Evolutionary conservation across 2,329 filamentous ascomycete species (phyloP).

Genomic region (Aspergillus brasiliensis): DNA sequence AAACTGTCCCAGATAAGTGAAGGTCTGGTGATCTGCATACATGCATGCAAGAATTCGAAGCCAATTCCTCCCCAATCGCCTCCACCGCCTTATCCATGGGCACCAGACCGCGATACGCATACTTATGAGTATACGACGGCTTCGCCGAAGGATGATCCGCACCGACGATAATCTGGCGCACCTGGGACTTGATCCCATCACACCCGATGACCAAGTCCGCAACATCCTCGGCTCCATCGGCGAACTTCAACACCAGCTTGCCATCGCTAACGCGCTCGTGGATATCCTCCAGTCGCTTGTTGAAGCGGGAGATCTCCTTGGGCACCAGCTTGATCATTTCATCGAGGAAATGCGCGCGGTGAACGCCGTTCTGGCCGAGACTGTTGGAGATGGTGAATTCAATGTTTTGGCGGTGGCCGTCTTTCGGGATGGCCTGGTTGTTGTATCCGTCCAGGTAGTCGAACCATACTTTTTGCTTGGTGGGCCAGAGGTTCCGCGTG

Average conservation of each 20-base stretch:
- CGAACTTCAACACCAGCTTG: constrained; percentile 44
- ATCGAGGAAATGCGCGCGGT: constrained; percentile 39
- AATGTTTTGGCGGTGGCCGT: constrained; percentile 21
- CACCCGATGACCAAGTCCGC: constrained; percentile 50
- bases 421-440: constrained; percentile 2
- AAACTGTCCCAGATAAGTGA: background rate
- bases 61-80: constrained; percentile 50
- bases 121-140: constrained; percentile 55
- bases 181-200: constrained; percentile 54
- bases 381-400: constrained; percentile 27
- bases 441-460: constrained; percentile 26
- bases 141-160: constrained; percentile 43
- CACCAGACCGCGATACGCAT: constrained; percentile 35
- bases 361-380: constrained; percentile 28
- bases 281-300: constrained; percentile 29
- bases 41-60: constrained; percentile 38
- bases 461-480: constrained; percentile 30
- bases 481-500: constrained; percentile 35
- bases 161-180: constrained; percentile 49
- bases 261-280: constrained; percentile 14
- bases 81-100: constrained; percentile 41
- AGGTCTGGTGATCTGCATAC: constrained; percentile 11
- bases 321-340: constrained; percentile 38
- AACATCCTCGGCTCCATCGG: constrained; percentile 46
- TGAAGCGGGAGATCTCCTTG: constrained; percentile 26